Base-by-base conservation (phyloP, 805 yeast species). In the Yarrowia keelungensis region DNA sequence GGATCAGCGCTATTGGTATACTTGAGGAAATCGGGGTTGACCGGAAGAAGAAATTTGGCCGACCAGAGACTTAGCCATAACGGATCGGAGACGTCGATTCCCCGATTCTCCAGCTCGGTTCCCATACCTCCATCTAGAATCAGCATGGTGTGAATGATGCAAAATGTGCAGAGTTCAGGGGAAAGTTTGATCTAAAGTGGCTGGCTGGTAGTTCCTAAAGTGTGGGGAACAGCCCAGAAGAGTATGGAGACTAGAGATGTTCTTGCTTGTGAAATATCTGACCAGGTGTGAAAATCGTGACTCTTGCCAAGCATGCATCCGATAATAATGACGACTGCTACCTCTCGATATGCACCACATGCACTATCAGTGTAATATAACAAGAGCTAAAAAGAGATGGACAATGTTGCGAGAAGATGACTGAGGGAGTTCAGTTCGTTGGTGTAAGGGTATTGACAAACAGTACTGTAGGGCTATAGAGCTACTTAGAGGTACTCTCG, bases 41-140 rank as follows among this genome's bases (percentile, higher is more conserved):
- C 11, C 1, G 42, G 81, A 73, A 0, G 90, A 87, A 0, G 90
- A 16, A 59, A 59, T 51, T 45, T 59, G 16, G 65, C 65, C 5
- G 65, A 85, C 92, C 93, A 89, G 10, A 89, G 79, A 10, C 81
- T 80, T 1, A 39, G 42, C 68, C 68, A 65, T 1, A 51, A n/a
- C 1, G 59, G 61, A 49, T 84, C 81, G 53, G 80, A 80, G 15
- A 83, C 81, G 47, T 77, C 73, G 19, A 82, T 78, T 11, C 86
- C 84, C 49, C 82, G 75, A 51, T 79, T 77, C 73, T 87, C 90
- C 12, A 88, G 77, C 72, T 84, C 86, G 0, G 90, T 87, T 0
- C 91, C 92, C 51, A 87, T 81, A 0, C 87, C 91, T 7, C 92
- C 92, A 76, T 88, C 91, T 12, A 78, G 74, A n/a, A 78, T 71